These are phyloP conservation scores for Talaromyces sp. DNA, from an alignment of 2,329 filamentous ascomycete species.

Conservation along the genomic window DNA sequence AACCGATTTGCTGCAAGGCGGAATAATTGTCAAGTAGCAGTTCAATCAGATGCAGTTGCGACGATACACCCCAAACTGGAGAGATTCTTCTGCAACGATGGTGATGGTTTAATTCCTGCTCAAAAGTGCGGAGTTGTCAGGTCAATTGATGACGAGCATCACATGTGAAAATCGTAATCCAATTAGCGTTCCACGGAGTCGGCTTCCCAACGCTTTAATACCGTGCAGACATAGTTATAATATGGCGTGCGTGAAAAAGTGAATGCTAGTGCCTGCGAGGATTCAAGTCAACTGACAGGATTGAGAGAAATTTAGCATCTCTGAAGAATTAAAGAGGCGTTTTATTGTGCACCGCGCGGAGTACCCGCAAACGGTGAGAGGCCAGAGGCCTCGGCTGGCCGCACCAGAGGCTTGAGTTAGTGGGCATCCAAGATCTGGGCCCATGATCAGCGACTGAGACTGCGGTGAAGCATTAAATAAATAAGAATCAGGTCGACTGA, in stretches of 20 bases:
- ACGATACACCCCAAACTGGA: neutral
- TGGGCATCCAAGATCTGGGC: neutral
- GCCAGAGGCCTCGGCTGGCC: neutral
- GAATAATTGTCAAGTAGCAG: neutral
- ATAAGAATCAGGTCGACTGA: neutral
- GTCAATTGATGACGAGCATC: neutral
- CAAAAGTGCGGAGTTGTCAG: neutral
- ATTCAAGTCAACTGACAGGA: neutral
- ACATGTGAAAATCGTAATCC: neutral
- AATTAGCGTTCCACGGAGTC: neutral
- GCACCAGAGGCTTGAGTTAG: no score
- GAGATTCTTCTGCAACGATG: neutral
- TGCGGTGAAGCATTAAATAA: neutral
- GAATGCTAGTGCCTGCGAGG: neutral
- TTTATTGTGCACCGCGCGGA: neutral
- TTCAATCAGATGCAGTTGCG: neutral
- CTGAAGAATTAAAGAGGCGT: neutral
- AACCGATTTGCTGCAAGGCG: neutral
- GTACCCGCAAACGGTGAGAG: no score
- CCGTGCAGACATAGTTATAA: neutral
- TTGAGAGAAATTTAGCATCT: neutral
- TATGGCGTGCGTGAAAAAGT: neutral
- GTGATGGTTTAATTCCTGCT: neutral
- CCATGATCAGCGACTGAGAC: neutral
- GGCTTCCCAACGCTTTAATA: neutral